These are phyloP conservation scores for Thalassiosira livingstoniorum DNA, from an alignment of 352 stramenopile genomes.

Conservation along the genomic window DNA sequence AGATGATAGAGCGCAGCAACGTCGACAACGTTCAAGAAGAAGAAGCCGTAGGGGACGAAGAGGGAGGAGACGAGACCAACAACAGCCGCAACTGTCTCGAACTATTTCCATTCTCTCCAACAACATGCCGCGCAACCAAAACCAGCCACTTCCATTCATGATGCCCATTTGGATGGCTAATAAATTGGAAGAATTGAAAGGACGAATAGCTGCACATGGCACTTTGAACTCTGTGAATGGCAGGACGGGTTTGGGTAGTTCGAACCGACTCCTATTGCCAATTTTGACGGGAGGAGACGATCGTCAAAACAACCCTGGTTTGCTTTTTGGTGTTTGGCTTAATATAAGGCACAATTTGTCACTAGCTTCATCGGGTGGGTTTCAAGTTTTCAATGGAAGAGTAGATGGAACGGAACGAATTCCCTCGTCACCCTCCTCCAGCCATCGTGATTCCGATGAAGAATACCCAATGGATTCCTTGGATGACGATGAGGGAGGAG, in stretches of 20 bases:
- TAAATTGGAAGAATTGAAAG: slow-evolving; percentile 37
- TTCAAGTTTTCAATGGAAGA: not conserved
- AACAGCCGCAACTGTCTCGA: not conserved
- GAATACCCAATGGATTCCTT: not conserved
- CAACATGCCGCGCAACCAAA: not conserved
- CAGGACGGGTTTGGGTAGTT: not conserved
- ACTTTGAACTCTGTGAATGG: not conserved
- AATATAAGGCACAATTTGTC: not conserved
- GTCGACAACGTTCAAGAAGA: not conserved
- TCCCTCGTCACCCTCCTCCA: slow-evolving; percentile 10
- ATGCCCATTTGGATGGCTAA: slow-evolving; percentile 50
- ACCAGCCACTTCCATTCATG: slow-evolving; percentile 37
- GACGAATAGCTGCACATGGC: too few relatives aligned
- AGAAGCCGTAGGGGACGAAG: not conserved
- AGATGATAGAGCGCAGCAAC: too few relatives aligned
- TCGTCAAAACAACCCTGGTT: too few relatives aligned
- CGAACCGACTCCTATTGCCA: not conserved
- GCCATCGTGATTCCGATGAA: slow-evolving; percentile 19
- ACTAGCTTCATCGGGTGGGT: not conserved
- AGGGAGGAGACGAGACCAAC: not conserved
- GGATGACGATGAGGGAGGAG: slow-evolving; percentile 5
- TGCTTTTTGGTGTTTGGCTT: not conserved
- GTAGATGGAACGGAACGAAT: not conserved
- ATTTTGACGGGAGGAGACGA: too few relatives aligned
- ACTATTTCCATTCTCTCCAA: not conserved